Percentiles rank a stretch among this genome's conserved stretches.
phyloP scores from a whole-genome alignment of 257 asterid genomes.

The Haberlea rhodopensis region DNA sequence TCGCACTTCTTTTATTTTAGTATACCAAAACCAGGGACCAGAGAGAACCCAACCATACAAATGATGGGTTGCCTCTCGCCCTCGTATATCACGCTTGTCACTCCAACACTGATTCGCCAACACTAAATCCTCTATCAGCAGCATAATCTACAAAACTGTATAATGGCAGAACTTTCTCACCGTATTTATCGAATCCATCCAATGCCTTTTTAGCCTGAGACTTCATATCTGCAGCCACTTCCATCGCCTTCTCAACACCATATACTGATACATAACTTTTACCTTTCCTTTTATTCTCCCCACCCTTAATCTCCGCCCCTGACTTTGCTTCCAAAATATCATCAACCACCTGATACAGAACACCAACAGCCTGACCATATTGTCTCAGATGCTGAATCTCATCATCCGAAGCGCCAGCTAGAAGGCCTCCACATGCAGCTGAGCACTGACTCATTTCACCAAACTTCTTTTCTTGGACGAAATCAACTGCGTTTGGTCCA shows the following conservation, averaged over 20 bases:
- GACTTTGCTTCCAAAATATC: conserved; percentile 39
- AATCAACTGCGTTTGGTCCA: conserved; percentile 41
- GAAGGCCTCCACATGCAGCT: conserved; percentile 55
- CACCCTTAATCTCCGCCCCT: conserved; percentile 16
- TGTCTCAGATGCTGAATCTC: conserved; percentile 40
- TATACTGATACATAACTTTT: conserved; percentile 50
- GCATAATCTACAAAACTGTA: conserved; percentile 57
- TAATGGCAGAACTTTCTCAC: conserved; percentile 45
- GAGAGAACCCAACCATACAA: not conserved
- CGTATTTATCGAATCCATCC: conserved; percentile 50
- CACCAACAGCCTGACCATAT: conserved; percentile 33
- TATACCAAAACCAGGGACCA: not conserved
- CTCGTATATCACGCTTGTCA: not conserved
- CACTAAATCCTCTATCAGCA: conserved; percentile 48
- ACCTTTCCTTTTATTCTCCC: conserved; percentile 28
- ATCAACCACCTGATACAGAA: conserved; percentile 36
- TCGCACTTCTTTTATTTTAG: not conserved
- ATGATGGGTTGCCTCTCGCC: not conserved
- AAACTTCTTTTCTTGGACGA: conserved; percentile 53
- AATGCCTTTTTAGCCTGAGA: conserved; percentile 45
- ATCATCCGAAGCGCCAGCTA: conserved; percentile 57
- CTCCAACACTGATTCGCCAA: conserved; percentile 14
- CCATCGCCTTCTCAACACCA: conserved; percentile 53
- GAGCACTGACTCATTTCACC: conserved; percentile 65
- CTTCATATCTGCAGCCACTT: conserved; percentile 53